Base-by-base conservation (phyloP, 1,284 basidiomycete species). In the Acaromyces ingoldii region DNA sequence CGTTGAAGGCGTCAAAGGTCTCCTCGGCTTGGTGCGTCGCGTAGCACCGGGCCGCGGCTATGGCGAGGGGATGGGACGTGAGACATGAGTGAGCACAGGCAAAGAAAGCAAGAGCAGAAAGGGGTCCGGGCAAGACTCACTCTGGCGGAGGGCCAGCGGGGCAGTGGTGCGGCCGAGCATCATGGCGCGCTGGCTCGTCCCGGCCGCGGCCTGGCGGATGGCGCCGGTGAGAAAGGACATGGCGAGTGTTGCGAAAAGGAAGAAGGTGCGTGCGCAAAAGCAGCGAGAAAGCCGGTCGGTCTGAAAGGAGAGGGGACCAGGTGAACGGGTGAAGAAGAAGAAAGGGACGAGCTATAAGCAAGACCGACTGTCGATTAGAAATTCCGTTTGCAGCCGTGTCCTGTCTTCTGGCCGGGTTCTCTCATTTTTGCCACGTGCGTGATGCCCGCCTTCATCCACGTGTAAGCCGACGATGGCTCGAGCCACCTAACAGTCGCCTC, bases 1-100 rank as follows among this genome's bases (percentile, higher is more conserved):
- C 82, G 75, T 88, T 91, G 82, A 97, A 96, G 50, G 85, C 82
- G 77, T 96, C 92, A 78, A 90, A 97, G 22, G 88, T 84, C 81
- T 97, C 93, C 77, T 89, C 85, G 62, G 84, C 83, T 51, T 65
- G 61, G 62, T 70, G 67, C 2, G 68, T 58, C 39, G 67, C 65
- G 60, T 68, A 68, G 47, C 53, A 45, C 22, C 67, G 67, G 34
- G 63, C 67, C 66, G 62, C 44, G 44, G 33, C 15, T 11, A 15
- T 21, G 28, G 26, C 17, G 52, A 30, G 15, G 26, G 24, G 4
- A 33, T 17, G 17, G 17, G 39, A 19, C n/a, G n/a, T n/a, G n/a
- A n/a, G n/a, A 19, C n/a, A 26, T 15, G 21, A 34, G 45, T 49
- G 33, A 28, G 17, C 19, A 40, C 7, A 19, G 38, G 38, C 21